Evolutionary conservation across 371 early-diverging fungal genomes (phyloP).

Genomic region (Mortierella sp.): DNA sequence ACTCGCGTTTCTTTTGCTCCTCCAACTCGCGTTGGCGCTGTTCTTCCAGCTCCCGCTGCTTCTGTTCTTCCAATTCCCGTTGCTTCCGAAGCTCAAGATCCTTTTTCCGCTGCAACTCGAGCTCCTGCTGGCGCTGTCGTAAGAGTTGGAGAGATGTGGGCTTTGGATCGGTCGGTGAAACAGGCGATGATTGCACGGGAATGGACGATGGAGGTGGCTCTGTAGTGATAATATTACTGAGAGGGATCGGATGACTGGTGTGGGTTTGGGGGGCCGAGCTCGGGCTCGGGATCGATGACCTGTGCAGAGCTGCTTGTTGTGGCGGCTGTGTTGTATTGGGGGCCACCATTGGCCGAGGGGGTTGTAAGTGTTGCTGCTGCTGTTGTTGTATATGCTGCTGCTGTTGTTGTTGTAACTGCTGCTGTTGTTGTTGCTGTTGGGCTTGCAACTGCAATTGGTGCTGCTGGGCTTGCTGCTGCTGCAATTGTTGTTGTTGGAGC

Average conservation of each 20-base stretch:
- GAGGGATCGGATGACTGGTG: neutral
- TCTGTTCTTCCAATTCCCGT: constrained; percentile 15
- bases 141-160: constrained; percentile 36
- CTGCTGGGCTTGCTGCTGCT: constrained; percentile 21
- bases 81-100: constrained; percentile 22
- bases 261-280: neutral
- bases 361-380: constrained; percentile 1
- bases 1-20: constrained; percentile 7
- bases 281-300: neutral
- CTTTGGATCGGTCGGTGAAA: constrained; percentile 33
- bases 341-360: neutral
- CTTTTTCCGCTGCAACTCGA: constrained; percentile 18
- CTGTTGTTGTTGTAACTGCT: constrained; percentile 26
- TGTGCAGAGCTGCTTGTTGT: neutral
- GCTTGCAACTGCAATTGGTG: constrained; percentile 14
- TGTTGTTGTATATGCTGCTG: constrained; percentile 10
- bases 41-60: constrained; percentile 17
- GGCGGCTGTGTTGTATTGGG: neutral
- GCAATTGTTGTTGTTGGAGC: constrained; percentile 11
- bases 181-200: constrained; percentile 19
- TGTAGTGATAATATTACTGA: constrained; percentile 21
- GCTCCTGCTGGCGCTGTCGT: constrained; percentile 3
- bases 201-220: neutral
- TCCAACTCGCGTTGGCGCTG: constrained; percentile 19
- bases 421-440: constrained; percentile 21